Percentiles rank a stretch among this genome's conserved stretches.
Evolutionary conservation across 2,329 filamentous ascomycete species (phyloP).

Genomic region (Diplodia sapinea): DNA sequence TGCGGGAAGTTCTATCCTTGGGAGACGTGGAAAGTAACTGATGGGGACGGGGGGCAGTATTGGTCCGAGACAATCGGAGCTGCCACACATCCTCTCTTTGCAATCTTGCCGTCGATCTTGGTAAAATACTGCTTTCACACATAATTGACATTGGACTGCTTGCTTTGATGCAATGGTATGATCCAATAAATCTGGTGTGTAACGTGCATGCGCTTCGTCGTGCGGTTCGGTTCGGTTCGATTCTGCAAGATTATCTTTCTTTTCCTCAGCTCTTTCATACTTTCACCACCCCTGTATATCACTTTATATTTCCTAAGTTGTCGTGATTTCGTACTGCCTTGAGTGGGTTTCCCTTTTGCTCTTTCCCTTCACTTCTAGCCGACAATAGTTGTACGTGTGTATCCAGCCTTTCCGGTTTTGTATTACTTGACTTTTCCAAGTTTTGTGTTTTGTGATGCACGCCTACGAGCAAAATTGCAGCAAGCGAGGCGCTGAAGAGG

Average conservation of each 20-base stretch:
- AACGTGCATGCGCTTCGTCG: conserved; percentile 10
- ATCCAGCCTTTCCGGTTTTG: neutral
- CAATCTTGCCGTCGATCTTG: conserved; percentile 8
- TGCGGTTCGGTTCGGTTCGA: neutral
- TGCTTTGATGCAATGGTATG: conserved; percentile 2
- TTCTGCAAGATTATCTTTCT: neutral
- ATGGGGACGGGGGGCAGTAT: neutral
- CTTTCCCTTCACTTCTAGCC: neutral
- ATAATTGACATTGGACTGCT: conserved; percentile 20
- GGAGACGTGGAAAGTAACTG: conserved; percentile 4
- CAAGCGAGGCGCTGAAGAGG: conserved; percentile 21
- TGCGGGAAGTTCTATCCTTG: neutral
- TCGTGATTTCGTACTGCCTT: neutral
- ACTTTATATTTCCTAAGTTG: neutral
- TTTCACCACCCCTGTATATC: neutral
- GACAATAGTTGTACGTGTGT: neutral
- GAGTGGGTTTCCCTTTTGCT: neutral
- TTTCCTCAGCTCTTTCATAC: neutral
- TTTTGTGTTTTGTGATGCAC: conserved; percentile 5
- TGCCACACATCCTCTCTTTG: neutral
- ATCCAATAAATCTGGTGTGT: conserved; percentile 17
- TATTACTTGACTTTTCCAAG: conserved; percentile 12
- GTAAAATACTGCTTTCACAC: conserved; percentile 11
- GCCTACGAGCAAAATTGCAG: conserved; percentile 15
- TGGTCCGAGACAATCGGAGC: neutral